Conservation (phyloP, 768 basidiomycete genomes). For the Boletus subparvulus region DNA sequence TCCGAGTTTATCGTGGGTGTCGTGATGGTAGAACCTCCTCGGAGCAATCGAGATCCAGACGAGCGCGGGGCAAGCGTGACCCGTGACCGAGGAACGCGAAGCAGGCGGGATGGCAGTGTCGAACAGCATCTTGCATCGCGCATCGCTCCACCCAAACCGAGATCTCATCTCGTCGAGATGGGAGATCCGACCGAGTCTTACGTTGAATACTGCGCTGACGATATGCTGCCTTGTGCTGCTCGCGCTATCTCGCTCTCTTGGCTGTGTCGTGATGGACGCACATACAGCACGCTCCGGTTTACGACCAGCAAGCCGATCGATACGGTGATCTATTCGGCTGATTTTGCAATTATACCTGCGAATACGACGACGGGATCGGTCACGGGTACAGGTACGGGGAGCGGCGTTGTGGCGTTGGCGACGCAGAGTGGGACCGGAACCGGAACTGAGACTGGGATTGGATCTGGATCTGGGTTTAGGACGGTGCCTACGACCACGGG, state of each 20-base stretch:
- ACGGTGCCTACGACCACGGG: slow-evolving; percentile 3
- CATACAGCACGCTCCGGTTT: slow-evolving; percentile 34
- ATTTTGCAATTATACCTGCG: slow-evolving; percentile 43
- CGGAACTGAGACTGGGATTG: neutral
- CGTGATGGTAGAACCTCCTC: slow-evolving; percentile 4
- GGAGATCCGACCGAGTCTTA: neutral
- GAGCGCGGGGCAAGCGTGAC: neutral
- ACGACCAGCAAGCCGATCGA: slow-evolving; percentile 23
- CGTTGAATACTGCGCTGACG: neutral
- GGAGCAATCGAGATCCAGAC: slow-evolving; percentile 20
- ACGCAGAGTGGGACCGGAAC: slow-evolving; percentile 4
- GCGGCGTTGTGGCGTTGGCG: slow-evolving; percentile 1
- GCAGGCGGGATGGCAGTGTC: slow-evolving; percentile 14
- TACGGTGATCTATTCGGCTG: slow-evolving; percentile 47
- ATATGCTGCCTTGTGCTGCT: neutral
- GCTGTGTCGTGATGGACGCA: neutral
- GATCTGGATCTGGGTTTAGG: slow-evolving; percentile 3
- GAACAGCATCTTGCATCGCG: neutral
- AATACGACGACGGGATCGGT: slow-evolving; percentile 11
- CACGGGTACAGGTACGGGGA: neutral
- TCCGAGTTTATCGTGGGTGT: slow-evolving; percentile 15
- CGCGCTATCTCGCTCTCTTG: neutral
- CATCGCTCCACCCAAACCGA: neutral
- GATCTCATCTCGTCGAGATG: slow-evolving; percentile 10
- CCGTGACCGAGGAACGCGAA: slow-evolving; percentile 7